Percentiles rank a stretch among this genome's conserved stretches.
phyloP scores from a whole-genome alignment of 2,329 filamentous ascomycete species.

The Calonectria crousiana region DNA sequence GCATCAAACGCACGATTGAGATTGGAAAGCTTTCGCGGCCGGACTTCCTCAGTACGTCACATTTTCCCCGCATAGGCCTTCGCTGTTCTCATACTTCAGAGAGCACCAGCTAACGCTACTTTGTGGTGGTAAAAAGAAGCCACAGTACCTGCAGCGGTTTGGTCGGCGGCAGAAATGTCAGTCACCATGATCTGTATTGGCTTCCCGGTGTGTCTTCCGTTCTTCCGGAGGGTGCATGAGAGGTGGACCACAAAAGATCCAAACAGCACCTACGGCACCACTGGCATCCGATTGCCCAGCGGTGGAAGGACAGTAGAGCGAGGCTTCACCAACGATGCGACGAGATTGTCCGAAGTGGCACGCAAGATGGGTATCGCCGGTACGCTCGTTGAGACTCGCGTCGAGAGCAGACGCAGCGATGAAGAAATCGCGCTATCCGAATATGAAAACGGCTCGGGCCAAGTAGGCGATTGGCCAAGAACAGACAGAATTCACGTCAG shows the following conservation, averaged over 20 bases:
- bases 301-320: not conserved
- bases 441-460: not conserved
- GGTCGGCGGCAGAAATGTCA: constrained; percentile 1
- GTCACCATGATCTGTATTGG: constrained; percentile 4
- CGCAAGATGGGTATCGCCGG: not conserved
- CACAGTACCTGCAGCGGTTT: not conserved
- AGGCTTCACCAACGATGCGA: not conserved
- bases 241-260: not conserved
- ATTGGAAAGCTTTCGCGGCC: not conserved
- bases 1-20: constrained; percentile 18
- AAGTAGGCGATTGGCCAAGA: not conserved
- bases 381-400: not conserved
- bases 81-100: not conserved
- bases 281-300: not conserved
- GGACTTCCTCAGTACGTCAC: constrained; percentile 10
- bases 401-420: not conserved
- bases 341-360: not conserved
- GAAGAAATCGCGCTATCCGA: not conserved
- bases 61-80: too few relatives aligned
- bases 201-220: not conserved
- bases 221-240: not conserved
- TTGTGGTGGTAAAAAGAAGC: not conserved
- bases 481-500: not conserved
- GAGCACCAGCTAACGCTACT: not conserved
- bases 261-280: not conserved